These are phyloP conservation scores for Yamadazyma buinensis DNA, from an alignment of 1,139 yeast genomes.

Conservation along the genomic window DNA sequence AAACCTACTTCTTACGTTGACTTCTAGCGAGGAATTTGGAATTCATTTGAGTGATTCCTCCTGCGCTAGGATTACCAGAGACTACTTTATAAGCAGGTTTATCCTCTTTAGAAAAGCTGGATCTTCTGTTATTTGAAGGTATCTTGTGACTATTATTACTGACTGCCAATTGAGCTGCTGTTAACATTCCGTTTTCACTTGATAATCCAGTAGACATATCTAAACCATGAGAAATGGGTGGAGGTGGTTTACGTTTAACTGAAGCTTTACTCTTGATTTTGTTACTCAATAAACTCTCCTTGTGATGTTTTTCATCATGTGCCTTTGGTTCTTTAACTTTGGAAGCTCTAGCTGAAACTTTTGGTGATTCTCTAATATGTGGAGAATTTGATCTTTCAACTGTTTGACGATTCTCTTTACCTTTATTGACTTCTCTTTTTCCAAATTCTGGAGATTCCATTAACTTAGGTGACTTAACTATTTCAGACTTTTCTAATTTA, in stretches of 20 bases:
- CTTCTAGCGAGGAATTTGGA: conserved; percentile 45
- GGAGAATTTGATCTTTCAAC: not conserved
- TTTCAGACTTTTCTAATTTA: conserved; percentile 14
- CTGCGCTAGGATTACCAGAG: conserved; percentile 3
- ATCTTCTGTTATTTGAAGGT: conserved; percentile 26
- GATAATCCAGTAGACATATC: conserved; percentile 33
- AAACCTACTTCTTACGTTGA: conserved; percentile 35
- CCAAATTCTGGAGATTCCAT: conserved; percentile 22
- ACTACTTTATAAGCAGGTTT: conserved; percentile 9
- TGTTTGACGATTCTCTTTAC: not conserved
- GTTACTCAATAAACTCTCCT: conserved; percentile 11
- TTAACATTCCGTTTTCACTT: conserved; percentile 28
- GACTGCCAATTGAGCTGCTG: conserved; percentile 47
- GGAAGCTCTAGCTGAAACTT: not conserved
- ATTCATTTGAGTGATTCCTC: conserved; percentile 33
- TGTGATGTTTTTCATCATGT: conserved; percentile 1
- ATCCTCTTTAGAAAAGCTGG: conserved; percentile 37
- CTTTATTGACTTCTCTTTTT: not conserved
- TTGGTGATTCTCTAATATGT: not conserved
- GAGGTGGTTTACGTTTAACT: conserved; percentile 35
- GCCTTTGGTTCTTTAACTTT: not conserved
- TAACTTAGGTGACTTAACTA: conserved; percentile 20
- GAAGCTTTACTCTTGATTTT: conserved; percentile 13
- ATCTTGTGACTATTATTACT: conserved; percentile 26
- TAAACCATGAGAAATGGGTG: conserved; percentile 23